Percentiles rank a stretch among this genome's conserved stretches.
These are phyloP conservation scores for Tylopilus microsporus DNA, from an alignment of 1,284 basidiomycete genomes.

Conservation along the genomic window DNA sequence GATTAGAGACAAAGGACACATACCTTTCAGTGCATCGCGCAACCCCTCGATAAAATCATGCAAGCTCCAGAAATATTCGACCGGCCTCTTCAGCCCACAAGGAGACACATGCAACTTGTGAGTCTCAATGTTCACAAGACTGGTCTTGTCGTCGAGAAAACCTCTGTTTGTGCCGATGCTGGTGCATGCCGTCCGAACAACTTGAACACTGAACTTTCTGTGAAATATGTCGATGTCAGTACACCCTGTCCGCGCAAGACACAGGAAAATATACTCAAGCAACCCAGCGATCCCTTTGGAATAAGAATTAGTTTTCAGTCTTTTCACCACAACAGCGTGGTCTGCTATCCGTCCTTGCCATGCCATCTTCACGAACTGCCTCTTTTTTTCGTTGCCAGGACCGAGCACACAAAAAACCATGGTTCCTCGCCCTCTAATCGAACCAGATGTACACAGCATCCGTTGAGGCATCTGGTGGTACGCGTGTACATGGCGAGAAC, in stretches of 20 bases:
- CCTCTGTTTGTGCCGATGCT: constrained; percentile 6
- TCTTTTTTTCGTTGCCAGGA: background rate
- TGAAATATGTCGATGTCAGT: background rate
- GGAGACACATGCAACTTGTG: background rate
- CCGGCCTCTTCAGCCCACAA: constrained; percentile 6
- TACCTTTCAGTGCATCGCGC: constrained; percentile 12
- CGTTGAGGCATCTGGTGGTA: background rate
- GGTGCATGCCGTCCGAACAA: background rate
- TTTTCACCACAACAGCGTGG: background rate
- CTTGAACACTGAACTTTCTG: background rate
- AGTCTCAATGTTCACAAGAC: background rate
- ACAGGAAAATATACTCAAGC: background rate
- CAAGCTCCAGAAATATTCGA: constrained; percentile 17
- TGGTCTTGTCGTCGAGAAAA: background rate
- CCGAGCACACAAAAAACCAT: constrained; percentile 6
- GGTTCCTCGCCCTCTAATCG: constrained; percentile 15
- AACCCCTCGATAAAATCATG: constrained; percentile 18
- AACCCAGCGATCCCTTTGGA: constrained; percentile 2
- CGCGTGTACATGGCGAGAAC: background rate
- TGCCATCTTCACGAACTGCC: constrained; percentile 10
- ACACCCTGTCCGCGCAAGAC: background rate
- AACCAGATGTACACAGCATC: constrained; percentile 9
- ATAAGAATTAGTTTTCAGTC: background rate
- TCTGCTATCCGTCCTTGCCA: background rate
- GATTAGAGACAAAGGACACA: background rate